Evolutionary conservation across 106 monocot species (phyloP).

Genomic region (Platanthera zijinensis): DNA sequence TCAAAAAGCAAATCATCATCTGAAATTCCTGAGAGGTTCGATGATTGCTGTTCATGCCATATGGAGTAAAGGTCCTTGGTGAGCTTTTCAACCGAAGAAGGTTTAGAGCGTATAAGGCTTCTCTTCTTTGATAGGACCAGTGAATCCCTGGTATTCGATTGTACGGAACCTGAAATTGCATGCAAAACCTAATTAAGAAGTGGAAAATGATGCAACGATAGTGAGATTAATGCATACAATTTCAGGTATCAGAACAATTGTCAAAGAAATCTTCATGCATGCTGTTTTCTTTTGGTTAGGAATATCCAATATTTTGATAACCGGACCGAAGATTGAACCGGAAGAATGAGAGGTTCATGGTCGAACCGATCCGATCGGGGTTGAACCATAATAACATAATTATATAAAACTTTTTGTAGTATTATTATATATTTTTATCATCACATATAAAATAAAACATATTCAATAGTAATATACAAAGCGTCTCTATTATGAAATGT

Average conservation of each 20-base stretch:
- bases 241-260: background rate
- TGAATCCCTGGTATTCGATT: slow-evolving; percentile 51
- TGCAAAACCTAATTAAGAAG: background rate
- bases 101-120: slow-evolving; percentile 31
- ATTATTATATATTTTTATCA: too few relatives aligned
- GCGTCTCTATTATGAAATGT: too few relatives aligned
- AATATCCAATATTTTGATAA: background rate
- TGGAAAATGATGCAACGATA: background rate
- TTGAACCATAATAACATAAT: too few relatives aligned
- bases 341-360: too few relatives aligned
- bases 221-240: background rate
- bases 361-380: too few relatives aligned
- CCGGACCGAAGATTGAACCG: too few relatives aligned
- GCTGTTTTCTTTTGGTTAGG: background rate
- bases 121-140: slow-evolving; percentile 53
- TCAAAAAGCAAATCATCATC: slow-evolving; percentile 66
- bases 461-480: too few relatives aligned
- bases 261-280: background rate
- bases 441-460: too few relatives aligned
- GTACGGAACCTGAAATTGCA: slow-evolving; percentile 36
- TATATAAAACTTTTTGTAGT: too few relatives aligned
- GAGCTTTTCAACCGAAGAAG: slow-evolving; percentile 59
- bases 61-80: slow-evolving; percentile 57
- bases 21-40: slow-evolving; percentile 27
- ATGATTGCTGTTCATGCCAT: slow-evolving; percentile 54